These are phyloP conservation scores for Pharus latifolius DNA, from an alignment of 176 grass and related monocot species.

Conservation along the genomic window DNA sequence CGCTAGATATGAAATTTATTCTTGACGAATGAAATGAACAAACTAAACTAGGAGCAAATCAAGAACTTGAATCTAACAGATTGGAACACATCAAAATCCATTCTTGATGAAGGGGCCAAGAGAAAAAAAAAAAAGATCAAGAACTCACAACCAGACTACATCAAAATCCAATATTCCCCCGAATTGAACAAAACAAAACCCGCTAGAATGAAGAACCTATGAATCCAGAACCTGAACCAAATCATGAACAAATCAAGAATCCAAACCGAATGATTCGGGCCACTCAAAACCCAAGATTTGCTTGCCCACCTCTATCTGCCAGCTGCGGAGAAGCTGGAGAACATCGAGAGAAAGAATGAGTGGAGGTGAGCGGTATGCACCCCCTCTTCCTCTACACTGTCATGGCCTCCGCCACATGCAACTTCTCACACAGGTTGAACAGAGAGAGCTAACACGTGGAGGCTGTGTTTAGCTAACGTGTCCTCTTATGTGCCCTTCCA, in stretches of 20 bases:
- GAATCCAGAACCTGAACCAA: background rate
- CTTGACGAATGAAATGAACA: background rate
- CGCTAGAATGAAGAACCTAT: background rate
- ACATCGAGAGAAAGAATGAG: slow-evolving; percentile 24
- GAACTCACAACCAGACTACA: too few species aligned
- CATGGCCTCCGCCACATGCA: too few species aligned
- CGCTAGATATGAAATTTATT: too few species aligned
- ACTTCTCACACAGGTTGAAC: too few species aligned
- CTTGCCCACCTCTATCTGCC: slow-evolving; percentile 23
- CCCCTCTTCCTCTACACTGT: slow-evolving; percentile 24
- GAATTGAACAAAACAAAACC: background rate
- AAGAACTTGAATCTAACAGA: background rate
- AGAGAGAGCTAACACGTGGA: too few species aligned
- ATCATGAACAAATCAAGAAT: background rate
- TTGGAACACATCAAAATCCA: too few species aligned
- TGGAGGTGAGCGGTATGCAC: slow-evolving; percentile 2
- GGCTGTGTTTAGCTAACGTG: too few species aligned
- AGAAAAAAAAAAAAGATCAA: too few species aligned
- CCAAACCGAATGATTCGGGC: background rate
- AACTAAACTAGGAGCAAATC: background rate
- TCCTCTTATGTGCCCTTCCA: too few species aligned
- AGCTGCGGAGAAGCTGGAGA: slow-evolving; percentile 34
- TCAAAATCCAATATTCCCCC: background rate
- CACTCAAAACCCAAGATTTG: background rate
- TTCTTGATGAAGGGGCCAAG: too few species aligned